phyloP scores from a whole-genome alignment of 2,329 filamentous ascomycete genomes.

The Parastagonospora nodorum region DNA sequence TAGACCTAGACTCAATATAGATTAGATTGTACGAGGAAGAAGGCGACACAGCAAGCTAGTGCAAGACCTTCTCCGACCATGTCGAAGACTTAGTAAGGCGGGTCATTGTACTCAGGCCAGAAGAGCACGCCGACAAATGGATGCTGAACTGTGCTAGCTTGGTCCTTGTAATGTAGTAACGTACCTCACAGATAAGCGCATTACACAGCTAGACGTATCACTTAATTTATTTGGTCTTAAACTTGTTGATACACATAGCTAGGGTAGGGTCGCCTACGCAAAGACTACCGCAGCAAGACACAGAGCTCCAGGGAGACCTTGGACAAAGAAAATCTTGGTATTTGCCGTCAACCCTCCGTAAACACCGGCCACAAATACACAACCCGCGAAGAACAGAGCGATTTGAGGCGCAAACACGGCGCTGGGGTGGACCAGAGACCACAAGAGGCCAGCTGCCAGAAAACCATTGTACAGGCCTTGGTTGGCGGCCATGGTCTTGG shows the following conservation, averaged over 20 bases:
- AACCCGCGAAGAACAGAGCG: constrained; percentile 1
- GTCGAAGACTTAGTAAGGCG: neutral
- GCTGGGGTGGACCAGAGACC: constrained; percentile 1
- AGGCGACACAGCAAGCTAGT: neutral
- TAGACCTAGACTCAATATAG: neutral
- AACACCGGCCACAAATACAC: constrained; percentile 1
- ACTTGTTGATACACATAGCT: neutral
- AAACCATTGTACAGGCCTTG: constrained; percentile 2
- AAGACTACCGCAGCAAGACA: constrained; percentile 1
- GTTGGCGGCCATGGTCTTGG: constrained; percentile 1
- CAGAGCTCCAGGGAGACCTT: constrained; percentile 1
- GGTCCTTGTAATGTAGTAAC: neutral
- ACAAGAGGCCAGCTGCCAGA: constrained; percentile 2
- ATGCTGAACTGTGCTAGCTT: neutral
- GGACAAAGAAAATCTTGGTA: constrained; percentile 1
- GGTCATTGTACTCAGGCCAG: neutral
- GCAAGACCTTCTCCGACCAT: neutral
- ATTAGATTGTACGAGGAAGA: neutral
- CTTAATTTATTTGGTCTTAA: neutral
- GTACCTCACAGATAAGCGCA: neutral
- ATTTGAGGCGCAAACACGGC: constrained; percentile 2
- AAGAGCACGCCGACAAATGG: neutral
- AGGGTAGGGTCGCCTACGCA: neutral
- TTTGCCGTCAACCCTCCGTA: constrained; percentile 1
- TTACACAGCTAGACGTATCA: neutral